These are phyloP conservation scores for Fraxinus greggii DNA, from an alignment of 305 asterid species.

Conservation along the genomic window DNA sequence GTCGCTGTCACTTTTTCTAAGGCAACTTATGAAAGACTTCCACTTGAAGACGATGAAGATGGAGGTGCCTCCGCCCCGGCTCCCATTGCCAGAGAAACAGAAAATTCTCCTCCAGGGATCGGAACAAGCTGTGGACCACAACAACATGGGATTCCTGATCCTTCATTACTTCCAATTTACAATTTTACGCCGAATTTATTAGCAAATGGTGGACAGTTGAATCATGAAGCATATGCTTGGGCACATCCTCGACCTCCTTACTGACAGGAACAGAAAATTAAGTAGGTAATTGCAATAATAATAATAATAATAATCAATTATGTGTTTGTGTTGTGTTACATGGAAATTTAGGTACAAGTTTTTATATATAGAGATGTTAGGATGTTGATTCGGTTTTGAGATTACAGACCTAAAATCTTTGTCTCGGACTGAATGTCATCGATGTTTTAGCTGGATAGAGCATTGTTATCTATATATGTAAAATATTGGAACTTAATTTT, in stretches of 20 bases:
- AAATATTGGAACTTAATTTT: neutral
- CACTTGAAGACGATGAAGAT: constrained; percentile 18
- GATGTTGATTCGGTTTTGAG: neutral
- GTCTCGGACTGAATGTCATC: neutral
- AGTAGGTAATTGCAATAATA: neutral
- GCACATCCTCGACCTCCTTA: constrained; percentile 12
- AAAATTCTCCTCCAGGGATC: neutral
- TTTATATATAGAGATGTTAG: neutral
- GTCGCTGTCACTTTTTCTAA: constrained; percentile 20
- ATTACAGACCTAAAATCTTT: neutral
- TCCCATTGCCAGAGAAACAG: neutral
- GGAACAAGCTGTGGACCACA: neutral
- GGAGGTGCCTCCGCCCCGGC: neutral
- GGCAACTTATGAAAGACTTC: constrained; percentile 18
- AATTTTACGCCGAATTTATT: constrained; percentile 9
- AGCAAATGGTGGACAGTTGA: constrained; percentile 11
- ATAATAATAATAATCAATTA: neutral
- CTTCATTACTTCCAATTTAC: constrained; percentile 1
- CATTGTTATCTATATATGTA: neutral
- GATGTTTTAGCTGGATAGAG: neutral
- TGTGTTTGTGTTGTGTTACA: neutral
- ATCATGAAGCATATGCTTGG: constrained; percentile 19
- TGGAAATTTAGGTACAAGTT: neutral
- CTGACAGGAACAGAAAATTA: neutral
- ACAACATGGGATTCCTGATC: neutral